These are phyloP conservation scores for Phytophthora idaei DNA, from an alignment of 352 stramenopile species.

Conservation along the genomic window DNA sequence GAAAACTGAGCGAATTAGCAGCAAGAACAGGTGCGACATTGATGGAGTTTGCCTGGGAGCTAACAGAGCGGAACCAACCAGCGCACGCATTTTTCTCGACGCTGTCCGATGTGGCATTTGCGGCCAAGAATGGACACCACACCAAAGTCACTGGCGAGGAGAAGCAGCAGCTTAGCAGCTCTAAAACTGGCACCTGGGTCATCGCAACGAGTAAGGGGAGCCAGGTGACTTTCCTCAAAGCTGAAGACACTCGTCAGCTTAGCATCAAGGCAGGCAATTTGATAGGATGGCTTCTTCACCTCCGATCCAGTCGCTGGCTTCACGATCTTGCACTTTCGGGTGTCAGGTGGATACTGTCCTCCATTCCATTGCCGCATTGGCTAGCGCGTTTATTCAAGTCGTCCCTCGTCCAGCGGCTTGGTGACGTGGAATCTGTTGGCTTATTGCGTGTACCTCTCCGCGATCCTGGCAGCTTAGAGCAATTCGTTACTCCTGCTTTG, in stretches of 20 bases:
- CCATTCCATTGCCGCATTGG: constrained; percentile 13
- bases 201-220: constrained; percentile 31
- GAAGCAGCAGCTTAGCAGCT: constrained; percentile 9
- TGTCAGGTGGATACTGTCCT: constrained; percentile 26
- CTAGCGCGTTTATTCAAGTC: constrained; percentile 9
- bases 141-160: not conserved
- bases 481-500: constrained; percentile 37
- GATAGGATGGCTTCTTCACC: constrained; percentile 9
- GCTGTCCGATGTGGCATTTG: constrained; percentile 30
- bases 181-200: constrained; percentile 24
- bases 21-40: constrained; percentile 1
- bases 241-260: constrained; percentile 7
- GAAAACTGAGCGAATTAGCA: constrained; percentile 50
- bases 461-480: constrained; percentile 34
- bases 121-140: not conserved
- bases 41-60: constrained; percentile 60
- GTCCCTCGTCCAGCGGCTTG: constrained; percentile 4
- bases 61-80: constrained; percentile 69
- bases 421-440: constrained; percentile 3
- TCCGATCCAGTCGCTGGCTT: constrained; percentile 10
- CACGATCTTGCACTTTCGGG: constrained; percentile 9
- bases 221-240: constrained; percentile 38
- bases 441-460: constrained; percentile 31
- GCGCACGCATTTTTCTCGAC: constrained; percentile 58
- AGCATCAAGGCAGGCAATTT: not conserved